A percentile compares a stretch with the other conserved stretches of the same genome.
These are phyloP conservation scores for Bacidia gigantensis DNA, from an alignment of 495 filamentous ascomycete species.

Conservation along the genomic window DNA sequence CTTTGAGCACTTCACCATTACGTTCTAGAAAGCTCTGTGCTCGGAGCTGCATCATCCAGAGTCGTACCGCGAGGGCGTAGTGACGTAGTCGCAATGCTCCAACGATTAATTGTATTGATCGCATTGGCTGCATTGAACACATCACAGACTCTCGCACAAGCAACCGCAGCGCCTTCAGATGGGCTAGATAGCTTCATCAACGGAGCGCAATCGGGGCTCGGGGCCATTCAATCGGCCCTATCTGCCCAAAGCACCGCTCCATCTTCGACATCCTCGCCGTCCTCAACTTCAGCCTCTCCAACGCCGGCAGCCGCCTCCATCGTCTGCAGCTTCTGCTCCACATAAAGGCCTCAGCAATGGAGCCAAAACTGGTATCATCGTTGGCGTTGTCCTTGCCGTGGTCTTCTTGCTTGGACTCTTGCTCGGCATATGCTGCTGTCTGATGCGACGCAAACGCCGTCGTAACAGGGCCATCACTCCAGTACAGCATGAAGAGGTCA, in stretches of 20 bases:
- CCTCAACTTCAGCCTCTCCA: conserved; percentile 10
- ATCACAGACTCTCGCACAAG: neutral
- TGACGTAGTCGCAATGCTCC: no score
- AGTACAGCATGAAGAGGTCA: conserved; percentile 10
- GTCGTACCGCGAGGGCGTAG: no score
- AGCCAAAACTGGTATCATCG: conserved; percentile 22
- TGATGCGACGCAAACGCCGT: conserved; percentile 16
- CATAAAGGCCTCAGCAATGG: conserved; percentile 11
- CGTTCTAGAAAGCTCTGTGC: no score
- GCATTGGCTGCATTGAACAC: neutral
- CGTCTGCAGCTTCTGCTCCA: conserved; percentile 13
- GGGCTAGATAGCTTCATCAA: conserved; percentile 17
- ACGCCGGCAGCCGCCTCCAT: conserved; percentile 11
- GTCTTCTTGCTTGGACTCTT: conserved; percentile 15
- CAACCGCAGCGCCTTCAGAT: conserved; percentile 9
- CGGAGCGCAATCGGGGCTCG: conserved; percentile 11
- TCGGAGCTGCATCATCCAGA: no score
- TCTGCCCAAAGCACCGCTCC: conserved; percentile 8
- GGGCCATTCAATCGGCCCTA: conserved; percentile 10
- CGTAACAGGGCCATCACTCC: conserved; percentile 4
- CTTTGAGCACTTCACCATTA: no score
- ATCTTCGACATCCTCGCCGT: conserved; percentile 10
- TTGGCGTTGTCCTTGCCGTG: conserved; percentile 13
- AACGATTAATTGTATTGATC: neutral
- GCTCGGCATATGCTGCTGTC: conserved; percentile 15